Evolutionary conservation across 805 yeast species (phyloP), one percentile per base, ranked within the genome.

Genomic region (Kodamaea kaohsiungensis): DNA sequence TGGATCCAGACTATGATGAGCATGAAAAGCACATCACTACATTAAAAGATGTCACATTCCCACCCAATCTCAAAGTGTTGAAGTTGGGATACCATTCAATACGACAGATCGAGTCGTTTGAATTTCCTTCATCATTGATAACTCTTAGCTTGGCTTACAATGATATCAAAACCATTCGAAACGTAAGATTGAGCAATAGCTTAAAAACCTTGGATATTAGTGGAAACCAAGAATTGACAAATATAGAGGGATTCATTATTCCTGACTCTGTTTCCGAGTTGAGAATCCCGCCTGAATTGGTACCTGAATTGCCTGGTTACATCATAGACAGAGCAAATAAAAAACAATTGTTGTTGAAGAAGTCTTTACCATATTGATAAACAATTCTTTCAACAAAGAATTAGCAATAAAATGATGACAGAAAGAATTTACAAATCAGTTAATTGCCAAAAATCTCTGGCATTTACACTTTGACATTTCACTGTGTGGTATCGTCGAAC

Each of bases 1-100:
- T 72, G 73, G 77, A 74, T 47, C 79, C 79, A 1, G 70, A 73
- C 43, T 51, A 57, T 13, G 73, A 72, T 25, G 79, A 75, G n/a
- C 66, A 68, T 56, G 80, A 76, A 50, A 76, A 74, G 58, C 70
- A 70, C 53, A 65, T 76, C 35, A 71, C 77, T 1, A 70, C 76
- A 3, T 61, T 76, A 43, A 76, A 75, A 56, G 80, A 76, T 58
- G 77, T 75, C 4, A 58, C 66, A 3, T 67, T 75, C 25, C 79
- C 80, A 0, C 65, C 65, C 10, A 62, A 64, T 53, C 64, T 76
- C 40, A 67, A 67, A 43, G 70, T 71, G 2, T 61, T 76, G 52
- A 68, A 69, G 52, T 56, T 76, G 19, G 77, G 73, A 7, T 74
- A 72, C 54, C 80, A 76, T 55, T 64, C 70, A 37, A 74, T 76